Evolutionary conservation across 495 filamentous ascomycete species (phyloP), one percentile per base, ranked within the genome.

Genomic region (Penicillium roqueforti): DNA sequence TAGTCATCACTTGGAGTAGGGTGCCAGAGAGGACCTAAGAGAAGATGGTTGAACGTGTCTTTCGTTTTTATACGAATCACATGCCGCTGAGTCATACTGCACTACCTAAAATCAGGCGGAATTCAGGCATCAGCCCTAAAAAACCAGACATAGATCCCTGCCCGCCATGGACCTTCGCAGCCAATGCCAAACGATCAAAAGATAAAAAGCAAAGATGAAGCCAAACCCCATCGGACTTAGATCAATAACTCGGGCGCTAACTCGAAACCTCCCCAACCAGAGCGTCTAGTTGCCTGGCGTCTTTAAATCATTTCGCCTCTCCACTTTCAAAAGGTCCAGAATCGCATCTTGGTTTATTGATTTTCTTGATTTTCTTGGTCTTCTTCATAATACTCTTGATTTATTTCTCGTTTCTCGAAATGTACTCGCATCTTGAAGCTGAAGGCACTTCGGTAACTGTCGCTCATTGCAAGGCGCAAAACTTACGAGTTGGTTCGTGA

Each of bases 401-500:
- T 23, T 13, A 23, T 23, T 11, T 16, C 20, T 25, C 3, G 16
- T n/a, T n/a, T 16, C 6, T 26, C 41, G 23, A 14, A 28, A 49
- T 49, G 47, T 49, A 49, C n/a, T 49, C 47, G 11, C 34, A 49
- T 39, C 14, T 39, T 13, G 7, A 37, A 6, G 34, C 47, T 4
- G 19, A 10, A 1, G 47, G 47, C n/a, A 49, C 13, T 38, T 5
- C 19, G 13, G 32, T 53, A 13, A 53, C 55, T 14, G 31, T 36
- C 14, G 14, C 20, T 18, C 55, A 57, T 36, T 34, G 28, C 26
- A 39, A 53, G 22, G 48, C 55, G 7, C 55, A 53, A 11, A 50
- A 37, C 25, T 36, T 57, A 14, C 42, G 43, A 9, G 31, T 57
- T 28, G 51, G 51, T 54, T 39, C 38, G 55, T 31, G 13, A 19